These are phyloP conservation scores for Malassezia brasiliensis DNA, from an alignment of 1,284 basidiomycete genomes.

Conservation along the genomic window DNA sequence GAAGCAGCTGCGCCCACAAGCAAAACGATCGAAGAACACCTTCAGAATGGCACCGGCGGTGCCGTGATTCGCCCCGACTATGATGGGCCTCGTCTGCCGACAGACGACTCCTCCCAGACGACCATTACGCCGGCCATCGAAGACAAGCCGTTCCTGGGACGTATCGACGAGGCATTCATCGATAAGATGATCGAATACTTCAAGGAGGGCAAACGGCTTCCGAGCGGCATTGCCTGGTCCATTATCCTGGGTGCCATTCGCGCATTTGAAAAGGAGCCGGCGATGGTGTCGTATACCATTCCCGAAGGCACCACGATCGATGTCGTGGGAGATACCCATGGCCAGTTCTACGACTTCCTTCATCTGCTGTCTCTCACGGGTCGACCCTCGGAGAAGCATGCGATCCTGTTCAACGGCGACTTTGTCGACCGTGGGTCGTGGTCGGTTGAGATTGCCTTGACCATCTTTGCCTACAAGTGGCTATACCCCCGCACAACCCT, in stretches of 20 bases:
- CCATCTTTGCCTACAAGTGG: slow-evolving; percentile 92
- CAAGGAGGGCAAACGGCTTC: slow-evolving; percentile 76
- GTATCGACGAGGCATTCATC: slow-evolving; percentile 61
- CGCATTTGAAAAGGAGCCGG: slow-evolving; percentile 66
- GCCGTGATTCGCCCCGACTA: slow-evolving; percentile 26
- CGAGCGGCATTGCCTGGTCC: slow-evolving; percentile 75
- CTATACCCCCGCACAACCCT: slow-evolving; percentile 43
- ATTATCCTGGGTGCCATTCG: slow-evolving; percentile 78
- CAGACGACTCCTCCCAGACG: slow-evolving; percentile 19
- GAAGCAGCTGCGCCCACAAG: slow-evolving; percentile 31
- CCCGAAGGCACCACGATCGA: slow-evolving; percentile 60
- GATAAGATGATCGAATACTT: slow-evolving; percentile 80
- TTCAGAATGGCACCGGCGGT: slow-evolving; percentile 31
- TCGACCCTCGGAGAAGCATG: slow-evolving; percentile 34
- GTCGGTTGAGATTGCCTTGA: slow-evolving; percentile 91
- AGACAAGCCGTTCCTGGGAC: slow-evolving; percentile 33
- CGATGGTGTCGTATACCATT: slow-evolving; percentile 68
- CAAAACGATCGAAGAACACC: slow-evolving; percentile 29
- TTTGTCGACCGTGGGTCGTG: slow-evolving; percentile 87
- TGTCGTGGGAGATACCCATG: slow-evolving; percentile 40
- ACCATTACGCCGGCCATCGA: slow-evolving; percentile 54
- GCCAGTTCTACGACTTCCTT: slow-evolving; percentile 76
- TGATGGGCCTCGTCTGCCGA: slow-evolving; percentile 29
- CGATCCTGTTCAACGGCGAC: slow-evolving; percentile 45
- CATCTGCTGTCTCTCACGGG: slow-evolving; percentile 80